Percentiles rank a stretch among this genome's conserved stretches.
Evolutionary conservation across 257 asterid genomes (phyloP).

Genomic region (Apocynum venetum): DNA sequence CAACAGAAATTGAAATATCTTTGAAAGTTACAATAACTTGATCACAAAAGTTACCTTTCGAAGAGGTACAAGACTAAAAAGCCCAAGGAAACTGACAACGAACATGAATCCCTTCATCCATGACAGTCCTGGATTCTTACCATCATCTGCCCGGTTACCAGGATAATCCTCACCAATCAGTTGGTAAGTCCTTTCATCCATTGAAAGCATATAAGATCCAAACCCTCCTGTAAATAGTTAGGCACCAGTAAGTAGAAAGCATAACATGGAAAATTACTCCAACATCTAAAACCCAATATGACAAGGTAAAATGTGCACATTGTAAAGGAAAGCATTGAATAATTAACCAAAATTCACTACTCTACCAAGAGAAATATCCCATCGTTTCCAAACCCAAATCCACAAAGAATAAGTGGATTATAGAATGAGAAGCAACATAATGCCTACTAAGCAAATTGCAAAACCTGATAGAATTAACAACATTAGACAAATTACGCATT

Average conservation of each 20-base stretch:
- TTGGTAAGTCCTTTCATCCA: slow-evolving; percentile 91
- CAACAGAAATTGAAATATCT: not conserved
- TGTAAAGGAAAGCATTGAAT: not conserved
- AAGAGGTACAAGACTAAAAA: slow-evolving; percentile 91
- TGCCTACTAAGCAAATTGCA: not conserved
- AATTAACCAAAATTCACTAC: not conserved
- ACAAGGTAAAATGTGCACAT: not conserved
- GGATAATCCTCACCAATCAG: slow-evolving; percentile 91
- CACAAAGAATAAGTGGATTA: not conserved
- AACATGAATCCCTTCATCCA: slow-evolving; percentile 94
- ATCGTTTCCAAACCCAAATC: not conserved
- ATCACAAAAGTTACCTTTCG: slow-evolving; percentile 54
- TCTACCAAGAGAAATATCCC: not conserved
- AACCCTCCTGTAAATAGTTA: slow-evolving; percentile 63
- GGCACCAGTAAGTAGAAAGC: not conserved
- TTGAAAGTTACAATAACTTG: not conserved
- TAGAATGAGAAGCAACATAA: not conserved
- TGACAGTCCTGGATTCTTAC: slow-evolving; percentile 78
- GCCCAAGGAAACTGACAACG: slow-evolving; percentile 90
- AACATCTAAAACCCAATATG: not conserved
- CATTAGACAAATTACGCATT: not conserved
- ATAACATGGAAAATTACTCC: not conserved
- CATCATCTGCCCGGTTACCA: slow-evolving; percentile 87
- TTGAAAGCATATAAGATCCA: slow-evolving; percentile 86
- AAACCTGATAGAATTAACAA: not conserved